These are phyloP conservation scores for Peniophora sp. DNA, from an alignment of 1,284 basidiomycete genomes.

Conservation along the genomic window DNA sequence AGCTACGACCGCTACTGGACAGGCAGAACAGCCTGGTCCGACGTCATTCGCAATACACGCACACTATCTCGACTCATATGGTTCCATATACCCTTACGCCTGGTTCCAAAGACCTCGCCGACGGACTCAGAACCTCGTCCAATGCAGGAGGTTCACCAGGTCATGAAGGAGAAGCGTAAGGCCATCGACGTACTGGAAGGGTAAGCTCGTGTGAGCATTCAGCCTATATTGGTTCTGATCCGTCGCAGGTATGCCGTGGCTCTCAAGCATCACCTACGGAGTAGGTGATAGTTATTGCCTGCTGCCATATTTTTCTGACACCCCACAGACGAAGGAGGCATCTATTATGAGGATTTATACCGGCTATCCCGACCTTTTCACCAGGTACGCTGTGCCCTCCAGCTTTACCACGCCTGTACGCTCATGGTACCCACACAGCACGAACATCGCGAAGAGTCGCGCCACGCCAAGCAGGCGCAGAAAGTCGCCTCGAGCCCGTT, in stretches of 20 bases:
- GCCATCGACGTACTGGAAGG: slow-evolving; percentile 53
- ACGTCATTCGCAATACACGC: slow-evolving; percentile 43
- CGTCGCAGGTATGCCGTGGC: slow-evolving; percentile 42
- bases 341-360: slow-evolving; percentile 55
- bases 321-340: slow-evolving; percentile 38
- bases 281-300: slow-evolving; percentile 17
- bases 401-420: no score
- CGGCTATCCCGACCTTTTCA: slow-evolving; percentile 36
- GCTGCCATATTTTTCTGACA: not conserved
- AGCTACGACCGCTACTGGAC: slow-evolving; percentile 59
- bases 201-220: slow-evolving; percentile 25
- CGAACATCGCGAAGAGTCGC: not conserved
- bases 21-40: slow-evolving; percentile 53
- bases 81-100: slow-evolving; percentile 51
- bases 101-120: slow-evolving; percentile 27
- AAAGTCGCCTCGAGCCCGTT: not conserved
- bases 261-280: slow-evolving; percentile 59
- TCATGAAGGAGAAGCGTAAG: slow-evolving; percentile 54
- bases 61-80: slow-evolving; percentile 48
- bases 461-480: not conserved
- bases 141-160: slow-evolving; percentile 32
- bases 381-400: slow-evolving; percentile 19
- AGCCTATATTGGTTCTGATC: not conserved
- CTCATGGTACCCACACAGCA: not conserved
- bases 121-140: slow-evolving; percentile 25